Evolutionary conservation across 345 rosid genomes (phyloP).

Genomic region (Excoecaria agallocha): DNA sequence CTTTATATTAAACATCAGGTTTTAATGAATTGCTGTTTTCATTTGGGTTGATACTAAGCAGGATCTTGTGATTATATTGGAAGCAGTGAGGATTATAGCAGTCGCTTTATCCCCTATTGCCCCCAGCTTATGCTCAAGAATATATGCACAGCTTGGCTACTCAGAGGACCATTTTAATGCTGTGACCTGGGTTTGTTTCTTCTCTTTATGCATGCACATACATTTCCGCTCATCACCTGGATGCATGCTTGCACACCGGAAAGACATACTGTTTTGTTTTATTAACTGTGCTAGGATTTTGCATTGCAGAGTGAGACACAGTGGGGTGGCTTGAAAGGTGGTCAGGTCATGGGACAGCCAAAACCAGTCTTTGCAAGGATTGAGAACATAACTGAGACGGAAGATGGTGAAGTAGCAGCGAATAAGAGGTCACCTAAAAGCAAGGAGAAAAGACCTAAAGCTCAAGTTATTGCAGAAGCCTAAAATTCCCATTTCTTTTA

Average conservation of each 20-base stretch:
- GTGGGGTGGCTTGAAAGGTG: constrained; percentile 90
- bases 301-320: constrained; percentile 55
- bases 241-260: neutral
- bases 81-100: constrained; percentile 83
- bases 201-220: neutral
- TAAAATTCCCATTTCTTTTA: neutral
- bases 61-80: constrained; percentile 87
- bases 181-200: constrained; percentile 58
- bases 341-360: constrained; percentile 84
- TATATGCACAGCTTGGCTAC: constrained; percentile 85
- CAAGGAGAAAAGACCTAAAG: constrained; percentile 38
- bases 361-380: constrained; percentile 80
- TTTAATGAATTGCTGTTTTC: constrained; percentile 2
- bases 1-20: neutral
- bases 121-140: constrained; percentile 64
- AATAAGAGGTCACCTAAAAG: constrained; percentile 38
- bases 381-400: constrained; percentile 42
- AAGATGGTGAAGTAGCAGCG: constrained; percentile 27
- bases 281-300: neutral
- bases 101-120: constrained; percentile 71
- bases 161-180: constrained; percentile 51
- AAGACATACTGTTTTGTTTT: neutral
- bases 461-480: constrained; percentile 51
- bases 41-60: constrained; percentile 24
- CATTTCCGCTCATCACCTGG: neutral